Evolutionary conservation across 768 basidiomycete genomes (phyloP).

Genomic region (Kwoniella botswanensis): DNA sequence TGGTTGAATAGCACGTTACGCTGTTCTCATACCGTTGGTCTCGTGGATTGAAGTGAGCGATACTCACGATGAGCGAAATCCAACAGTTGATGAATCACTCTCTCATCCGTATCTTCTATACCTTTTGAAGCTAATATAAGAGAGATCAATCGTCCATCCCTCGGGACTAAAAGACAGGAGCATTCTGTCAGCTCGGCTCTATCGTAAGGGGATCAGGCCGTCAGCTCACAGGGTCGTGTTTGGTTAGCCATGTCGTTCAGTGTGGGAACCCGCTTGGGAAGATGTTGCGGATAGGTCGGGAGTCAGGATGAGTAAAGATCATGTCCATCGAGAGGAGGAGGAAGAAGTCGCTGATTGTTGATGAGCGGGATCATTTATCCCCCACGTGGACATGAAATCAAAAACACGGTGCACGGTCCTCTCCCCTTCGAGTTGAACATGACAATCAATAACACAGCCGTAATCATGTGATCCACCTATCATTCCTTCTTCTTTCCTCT

Average conservation of each 20-base stretch:
- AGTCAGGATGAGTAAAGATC: too few species aligned
- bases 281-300: too few species aligned
- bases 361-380: constrained; percentile 6
- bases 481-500: background rate
- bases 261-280: too few species aligned
- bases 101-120: constrained; percentile 60
- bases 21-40: too few species aligned
- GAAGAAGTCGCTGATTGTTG: background rate
- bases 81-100: constrained; percentile 60
- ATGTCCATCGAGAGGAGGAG: too few species aligned
- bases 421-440: too few species aligned
- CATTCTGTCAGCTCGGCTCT: background rate
- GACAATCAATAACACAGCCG: too few species aligned
- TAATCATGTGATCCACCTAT: background rate
- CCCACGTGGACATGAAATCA: background rate
- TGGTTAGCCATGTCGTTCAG: constrained; percentile 9
- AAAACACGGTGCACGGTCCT: background rate
- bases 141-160: constrained; percentile 60
- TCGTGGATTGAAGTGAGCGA: too few species aligned
- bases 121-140: constrained; percentile 60
- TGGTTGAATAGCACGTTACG: too few species aligned
- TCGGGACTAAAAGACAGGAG: constrained; percentile 51
- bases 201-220: too few species aligned
- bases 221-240: constrained; percentile 22
- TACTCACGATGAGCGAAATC: constrained; percentile 61